Conservation (phyloP, 148 eudicot species). For the Oxyria digyna region DNA sequence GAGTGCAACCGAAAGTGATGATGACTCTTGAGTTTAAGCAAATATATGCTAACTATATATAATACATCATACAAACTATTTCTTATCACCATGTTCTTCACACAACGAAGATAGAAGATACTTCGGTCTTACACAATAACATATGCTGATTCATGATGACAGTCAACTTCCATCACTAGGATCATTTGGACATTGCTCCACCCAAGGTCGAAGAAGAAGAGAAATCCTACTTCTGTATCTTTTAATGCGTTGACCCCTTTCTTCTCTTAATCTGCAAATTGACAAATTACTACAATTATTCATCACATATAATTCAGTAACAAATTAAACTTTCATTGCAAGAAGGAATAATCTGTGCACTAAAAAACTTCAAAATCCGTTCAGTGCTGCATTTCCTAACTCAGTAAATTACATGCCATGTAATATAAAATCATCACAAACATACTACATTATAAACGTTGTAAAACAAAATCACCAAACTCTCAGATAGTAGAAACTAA, state of each 20-base stretch:
- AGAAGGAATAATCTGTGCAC: not conserved
- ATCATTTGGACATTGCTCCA: slow-evolving; percentile 52
- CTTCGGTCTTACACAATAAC: not conserved
- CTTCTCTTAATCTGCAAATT: slow-evolving; percentile 56
- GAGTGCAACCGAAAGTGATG: not conserved
- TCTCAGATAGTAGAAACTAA: not conserved
- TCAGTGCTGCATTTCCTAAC: not conserved
- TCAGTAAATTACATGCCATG: not conserved
- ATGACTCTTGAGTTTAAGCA: not conserved
- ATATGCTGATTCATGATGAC: not conserved
- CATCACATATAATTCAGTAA: not conserved
- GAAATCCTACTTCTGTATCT: slow-evolving; percentile 75
- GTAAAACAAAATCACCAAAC: not conserved
- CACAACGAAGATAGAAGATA: not conserved
- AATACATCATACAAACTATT: not conserved
- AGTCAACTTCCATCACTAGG: slow-evolving; percentile 26
- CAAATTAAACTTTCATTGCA: not conserved
- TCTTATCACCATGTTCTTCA: not conserved
- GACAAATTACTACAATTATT: not conserved
- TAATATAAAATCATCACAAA: not conserved
- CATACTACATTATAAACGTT: too few species aligned
- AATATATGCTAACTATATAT: not conserved
- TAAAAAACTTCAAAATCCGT: too few species aligned
- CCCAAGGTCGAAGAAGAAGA: slow-evolving; percentile 62
- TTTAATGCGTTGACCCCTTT: slow-evolving; percentile 51